These are phyloP conservation scores for Fusarium buxicola DNA, from an alignment of 2,329 filamentous ascomycete species.

Conservation along the genomic window DNA sequence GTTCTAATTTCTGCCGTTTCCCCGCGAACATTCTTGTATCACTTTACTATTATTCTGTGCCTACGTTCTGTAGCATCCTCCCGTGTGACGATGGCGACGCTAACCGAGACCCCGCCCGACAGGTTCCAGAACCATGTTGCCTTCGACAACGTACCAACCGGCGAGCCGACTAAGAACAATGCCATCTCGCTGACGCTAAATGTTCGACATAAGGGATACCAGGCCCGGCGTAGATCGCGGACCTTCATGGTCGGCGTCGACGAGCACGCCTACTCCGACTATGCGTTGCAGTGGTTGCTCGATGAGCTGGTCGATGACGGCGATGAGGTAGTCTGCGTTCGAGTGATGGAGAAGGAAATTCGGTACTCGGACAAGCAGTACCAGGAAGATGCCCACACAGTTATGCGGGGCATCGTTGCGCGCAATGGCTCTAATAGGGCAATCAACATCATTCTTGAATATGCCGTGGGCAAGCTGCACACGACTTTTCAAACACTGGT, in stretches of 20 bases:
- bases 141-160: constrained; percentile 69
- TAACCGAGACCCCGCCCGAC: constrained; percentile 56
- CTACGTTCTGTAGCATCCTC: constrained; percentile 26
- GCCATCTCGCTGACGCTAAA: constrained; percentile 82
- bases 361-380: constrained; percentile 78
- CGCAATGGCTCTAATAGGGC: constrained; percentile 85
- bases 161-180: constrained; percentile 69
- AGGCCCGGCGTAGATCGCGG: constrained; percentile 81
- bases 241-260: constrained; percentile 93
- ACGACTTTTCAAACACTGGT: constrained; percentile 92
- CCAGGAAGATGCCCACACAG: constrained; percentile 76
- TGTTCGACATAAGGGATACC: constrained; percentile 87
- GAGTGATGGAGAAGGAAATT: constrained; percentile 86
- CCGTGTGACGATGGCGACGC: constrained; percentile 54
- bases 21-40: constrained; percentile 6
- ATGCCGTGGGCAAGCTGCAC: constrained; percentile 89
- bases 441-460: constrained; percentile 86
- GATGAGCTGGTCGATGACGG: constrained; percentile 94
- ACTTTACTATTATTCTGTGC: constrained; percentile 21
- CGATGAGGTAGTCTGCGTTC: constrained; percentile 90
- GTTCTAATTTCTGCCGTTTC: constrained; percentile 7
- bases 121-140: constrained; percentile 71
- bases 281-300: constrained; percentile 91
- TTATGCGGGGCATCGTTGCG: constrained; percentile 80
- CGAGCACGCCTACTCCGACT: constrained; percentile 91